These are phyloP conservation scores for Serendipita sp. DNA, from an alignment of 768 basidiomycete genomes.

Conservation along the genomic window DNA sequence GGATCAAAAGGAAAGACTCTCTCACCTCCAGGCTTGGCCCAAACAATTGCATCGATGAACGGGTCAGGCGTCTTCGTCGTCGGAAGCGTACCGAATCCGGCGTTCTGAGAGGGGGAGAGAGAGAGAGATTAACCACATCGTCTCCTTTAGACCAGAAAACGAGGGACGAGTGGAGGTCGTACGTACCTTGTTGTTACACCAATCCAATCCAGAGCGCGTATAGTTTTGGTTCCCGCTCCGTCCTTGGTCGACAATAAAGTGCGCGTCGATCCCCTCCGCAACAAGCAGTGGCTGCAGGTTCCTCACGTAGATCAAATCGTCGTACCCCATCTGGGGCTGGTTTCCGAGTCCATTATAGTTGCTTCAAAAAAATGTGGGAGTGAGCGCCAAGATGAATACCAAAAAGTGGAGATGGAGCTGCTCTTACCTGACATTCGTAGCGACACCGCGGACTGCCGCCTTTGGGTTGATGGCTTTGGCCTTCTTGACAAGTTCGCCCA, in stretches of 20 bases:
- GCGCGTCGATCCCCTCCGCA: slow-evolving; percentile 19
- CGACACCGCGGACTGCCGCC: slow-evolving; percentile 24
- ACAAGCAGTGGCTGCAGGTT: slow-evolving; percentile 21
- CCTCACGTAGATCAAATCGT: slow-evolving; percentile 21
- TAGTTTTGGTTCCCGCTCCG: slow-evolving; percentile 18
- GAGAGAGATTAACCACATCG: no score
- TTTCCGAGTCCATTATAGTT: slow-evolving; percentile 24
- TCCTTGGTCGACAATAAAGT: slow-evolving; percentile 27
- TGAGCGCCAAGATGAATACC: no score
- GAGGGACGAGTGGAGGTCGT: no score
- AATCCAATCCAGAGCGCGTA: slow-evolving; percentile 18
- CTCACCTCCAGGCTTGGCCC: slow-evolving; percentile 11
- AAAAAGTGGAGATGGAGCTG: no score
- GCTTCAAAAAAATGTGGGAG: slow-evolving; percentile 13
- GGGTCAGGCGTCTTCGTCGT: slow-evolving; percentile 10
- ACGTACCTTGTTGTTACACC: slow-evolving; percentile 20
- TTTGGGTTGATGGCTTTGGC: slow-evolving; percentile 18
- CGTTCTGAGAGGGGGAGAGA: slow-evolving; percentile 18
- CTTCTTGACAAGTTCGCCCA: slow-evolving; percentile 18
- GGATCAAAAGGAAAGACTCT: no score
- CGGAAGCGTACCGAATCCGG: slow-evolving; percentile 15
- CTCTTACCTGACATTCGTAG: slow-evolving; percentile 14
- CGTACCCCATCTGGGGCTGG: slow-evolving; percentile 18
- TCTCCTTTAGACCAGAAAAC: no score
- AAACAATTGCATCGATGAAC: slow-evolving; percentile 12